Percentiles rank a stretch among this genome's conserved stretches.
These are phyloP conservation scores for Nasturtium officinale DNA, from an alignment of 345 rosid genomes.

Conservation along the genomic window DNA sequence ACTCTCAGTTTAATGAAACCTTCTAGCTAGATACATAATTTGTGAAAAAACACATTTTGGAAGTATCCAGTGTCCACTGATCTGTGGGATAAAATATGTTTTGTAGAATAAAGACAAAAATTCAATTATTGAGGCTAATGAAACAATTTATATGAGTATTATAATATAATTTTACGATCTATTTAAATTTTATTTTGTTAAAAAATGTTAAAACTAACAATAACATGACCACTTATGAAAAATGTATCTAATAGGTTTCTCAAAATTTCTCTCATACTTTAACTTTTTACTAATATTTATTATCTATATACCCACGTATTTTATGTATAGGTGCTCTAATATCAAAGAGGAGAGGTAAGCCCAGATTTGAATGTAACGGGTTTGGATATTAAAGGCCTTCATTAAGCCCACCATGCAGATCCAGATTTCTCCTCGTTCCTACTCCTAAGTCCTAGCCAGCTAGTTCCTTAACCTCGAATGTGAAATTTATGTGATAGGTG, in stretches of 20 bases:
- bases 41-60: neutral
- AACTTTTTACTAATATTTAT: too few relatives aligned
- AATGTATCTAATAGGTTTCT: too few relatives aligned
- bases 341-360: neutral
- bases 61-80: neutral
- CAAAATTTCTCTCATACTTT: too few relatives aligned
- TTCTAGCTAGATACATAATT: neutral
- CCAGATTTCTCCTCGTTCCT: neutral
- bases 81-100: neutral
- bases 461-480: too few relatives aligned
- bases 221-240: too few relatives aligned
- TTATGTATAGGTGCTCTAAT: too few relatives aligned
- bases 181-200: too few relatives aligned
- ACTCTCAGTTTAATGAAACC: neutral
- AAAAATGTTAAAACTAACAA: too few relatives aligned
- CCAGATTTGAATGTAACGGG: neutral
- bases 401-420: neutral
- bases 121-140: neutral
- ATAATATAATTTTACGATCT: too few relatives aligned
- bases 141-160: too few relatives aligned
- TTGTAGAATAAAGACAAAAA: neutral
- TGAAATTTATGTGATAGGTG: slow-evolving; percentile 52
- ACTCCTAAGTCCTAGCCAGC: too few relatives aligned
- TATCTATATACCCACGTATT: too few relatives aligned
- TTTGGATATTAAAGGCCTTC: neutral